Percentiles rank a stretch among this genome's conserved stretches.
These are phyloP conservation scores for Clarireedia homoeocarpa DNA, from an alignment of 2,329 filamentous ascomycete species.

Conservation along the genomic window DNA sequence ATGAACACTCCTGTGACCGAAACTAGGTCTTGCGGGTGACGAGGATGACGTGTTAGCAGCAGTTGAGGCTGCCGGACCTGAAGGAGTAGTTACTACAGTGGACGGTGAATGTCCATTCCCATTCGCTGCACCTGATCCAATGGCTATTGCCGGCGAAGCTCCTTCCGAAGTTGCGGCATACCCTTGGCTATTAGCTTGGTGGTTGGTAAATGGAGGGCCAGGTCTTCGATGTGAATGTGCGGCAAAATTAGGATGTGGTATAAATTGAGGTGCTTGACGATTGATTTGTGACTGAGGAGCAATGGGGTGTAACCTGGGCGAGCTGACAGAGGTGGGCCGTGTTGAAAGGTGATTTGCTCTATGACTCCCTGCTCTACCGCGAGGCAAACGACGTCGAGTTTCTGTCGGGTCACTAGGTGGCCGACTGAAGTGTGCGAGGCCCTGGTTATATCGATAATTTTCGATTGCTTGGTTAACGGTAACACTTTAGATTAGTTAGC, in stretches of 20 bases:
- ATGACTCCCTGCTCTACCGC: constrained; percentile 17
- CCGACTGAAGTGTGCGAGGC: constrained; percentile 2
- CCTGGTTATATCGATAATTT: neutral
- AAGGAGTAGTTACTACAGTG: neutral
- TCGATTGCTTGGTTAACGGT: neutral
- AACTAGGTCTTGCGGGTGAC: neutral
- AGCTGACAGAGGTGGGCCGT: constrained; percentile 21
- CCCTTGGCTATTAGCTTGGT: constrained; percentile 1
- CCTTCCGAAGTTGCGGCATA: neutral
- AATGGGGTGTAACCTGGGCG: constrained; percentile 15
- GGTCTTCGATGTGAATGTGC: constrained; percentile 6
- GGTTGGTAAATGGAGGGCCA: constrained; percentile 5
- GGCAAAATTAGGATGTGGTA: neutral
- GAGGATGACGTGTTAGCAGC: neutral
- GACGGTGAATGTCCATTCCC: neutral
- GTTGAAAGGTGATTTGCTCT: constrained; percentile 12
- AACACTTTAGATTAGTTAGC: neutral
- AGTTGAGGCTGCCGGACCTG: neutral
- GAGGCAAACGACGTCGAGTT: constrained; percentile 17
- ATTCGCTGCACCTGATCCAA: neutral
- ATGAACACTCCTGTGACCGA: neutral
- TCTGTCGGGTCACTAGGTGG: constrained; percentile 18
- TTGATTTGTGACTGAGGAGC: constrained; percentile 4
- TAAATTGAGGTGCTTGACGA: constrained; percentile 4
- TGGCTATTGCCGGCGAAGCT: constrained; percentile 1